Evolutionary conservation across 305 asterid genomes (phyloP).

Genomic region (Fraxinus baroniana): DNA sequence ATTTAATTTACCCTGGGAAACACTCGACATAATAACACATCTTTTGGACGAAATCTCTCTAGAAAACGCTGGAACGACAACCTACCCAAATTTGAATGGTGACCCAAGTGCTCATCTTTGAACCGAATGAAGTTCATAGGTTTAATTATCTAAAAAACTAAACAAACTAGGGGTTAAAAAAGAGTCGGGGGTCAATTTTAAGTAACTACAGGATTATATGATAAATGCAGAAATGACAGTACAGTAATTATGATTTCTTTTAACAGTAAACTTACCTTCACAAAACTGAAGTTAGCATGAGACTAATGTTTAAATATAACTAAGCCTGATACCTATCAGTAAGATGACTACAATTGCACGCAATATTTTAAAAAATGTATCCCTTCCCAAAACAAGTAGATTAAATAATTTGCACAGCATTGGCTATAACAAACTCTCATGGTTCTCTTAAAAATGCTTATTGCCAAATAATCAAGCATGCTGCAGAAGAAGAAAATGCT

Average conservation of each 20-base stretch:
- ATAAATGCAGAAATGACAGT: neutral
- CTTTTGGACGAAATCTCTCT: neutral
- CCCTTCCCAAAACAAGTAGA: neutral
- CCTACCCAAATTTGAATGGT: neutral
- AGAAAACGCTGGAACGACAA: neutral
- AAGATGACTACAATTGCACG: neutral
- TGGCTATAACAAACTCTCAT: neutral
- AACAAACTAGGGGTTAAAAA: neutral
- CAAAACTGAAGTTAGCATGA: neutral
- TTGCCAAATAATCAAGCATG: slow-evolving; percentile 2
- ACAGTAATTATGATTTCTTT: neutral
- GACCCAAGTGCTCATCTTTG: neutral
- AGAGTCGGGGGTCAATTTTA: neutral
- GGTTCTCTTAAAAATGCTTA: neutral
- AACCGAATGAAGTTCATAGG: neutral
- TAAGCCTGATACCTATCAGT: neutral
- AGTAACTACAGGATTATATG: neutral
- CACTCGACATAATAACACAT: neutral
- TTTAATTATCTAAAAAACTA: too few relatives aligned
- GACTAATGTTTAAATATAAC: neutral
- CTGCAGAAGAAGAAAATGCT: neutral
- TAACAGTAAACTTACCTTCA: neutral
- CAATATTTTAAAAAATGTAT: neutral
- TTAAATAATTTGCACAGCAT: neutral
- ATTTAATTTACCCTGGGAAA: neutral